Evolutionary conservation across 495 filamentous ascomycete genomes (phyloP), one percentile per base, ranked within the genome.

Genomic region (Haplographium delicatum): DNA sequence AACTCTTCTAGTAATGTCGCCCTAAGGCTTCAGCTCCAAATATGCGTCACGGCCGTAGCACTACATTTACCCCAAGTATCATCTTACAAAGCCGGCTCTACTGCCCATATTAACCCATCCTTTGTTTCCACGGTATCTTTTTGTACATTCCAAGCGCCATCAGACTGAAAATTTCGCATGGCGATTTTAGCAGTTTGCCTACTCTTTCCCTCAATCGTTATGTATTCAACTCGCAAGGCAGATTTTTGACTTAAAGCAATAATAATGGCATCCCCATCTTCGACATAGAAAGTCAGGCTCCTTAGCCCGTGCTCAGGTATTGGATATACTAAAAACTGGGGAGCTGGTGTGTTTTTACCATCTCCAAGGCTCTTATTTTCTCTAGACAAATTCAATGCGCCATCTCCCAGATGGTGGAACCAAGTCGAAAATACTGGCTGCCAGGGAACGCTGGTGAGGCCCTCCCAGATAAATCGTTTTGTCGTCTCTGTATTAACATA

Each of bases 391-490:
- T 13, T 20, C 6, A 5, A 28, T 2, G 45, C 10, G 2, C 24
- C 18, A 19, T 13, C 27, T 18, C 11, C 9, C 4, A 3, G 2
- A 5, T 25, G 7, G 11, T 39, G 27, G 2, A 39, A 4, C 11
- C 37, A 33, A 13, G 16, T 9, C 31, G 4, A 11, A 16, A 16
- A 31, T 15, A 39, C 9, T 10, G 28, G 27, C 5, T 40, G 37
- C 31, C 18, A 26, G 13, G 13, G 13, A 7, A 52, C 49, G 6
- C 41, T 18, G 13, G 51, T 38, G 13, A 62, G 18, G 15, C 46
- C 53, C 19, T 59, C 52, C 18, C 57, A 57, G 5, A 57, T 33
- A 10, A 59, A 19, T 7, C 56, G 60, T 23, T 51, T 59, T 19
- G 19, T 34, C 15, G 34, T 48, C 16, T 39, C 26, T 13, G 27